Evolutionary conservation across 2,329 filamentous ascomycete species (phyloP), one percentile per base, ranked within the genome.

Genomic region (Ophiocordyceps camponoti-leonardi): DNA sequence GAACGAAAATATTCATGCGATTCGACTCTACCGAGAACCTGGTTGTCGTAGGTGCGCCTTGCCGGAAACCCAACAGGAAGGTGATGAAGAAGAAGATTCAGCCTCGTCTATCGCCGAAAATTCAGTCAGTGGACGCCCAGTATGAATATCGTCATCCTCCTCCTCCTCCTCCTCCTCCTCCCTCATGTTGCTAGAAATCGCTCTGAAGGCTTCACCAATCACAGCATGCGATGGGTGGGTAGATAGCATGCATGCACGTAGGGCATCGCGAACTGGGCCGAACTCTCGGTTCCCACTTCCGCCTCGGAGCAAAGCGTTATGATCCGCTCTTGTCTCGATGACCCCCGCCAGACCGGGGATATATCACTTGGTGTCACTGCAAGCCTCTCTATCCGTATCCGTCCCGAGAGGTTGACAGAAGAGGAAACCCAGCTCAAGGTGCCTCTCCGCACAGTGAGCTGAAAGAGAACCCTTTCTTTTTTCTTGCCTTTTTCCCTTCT

Each of bases 331-430:
- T 44, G 43, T 44, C 43, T 44, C 44, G 41, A 45, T 14, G 37
- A 16, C n/a, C 44, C 37, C 23, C 44, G 41, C 23, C 12, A 26
- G 18, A 41, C 31, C 14, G 31, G 31, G 31, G 31, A 33, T 11
- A 33, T 33, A 11, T 33, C 31, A 11, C 42, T 40, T 46, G 31
- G 44, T 40, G 44, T 46, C 44, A 42, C 44, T 19, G 39, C 30
- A 28, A 6, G 20, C 16, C 23, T 7, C 41, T 12, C 4, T 8
- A 8, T 4, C 4, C 8, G 8, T 8, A n/a, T n/a, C n/a, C n/a
- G n/a, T 8, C 23, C 23, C 5, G 4, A 26, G 8, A 26, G 23
- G 43, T 33, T 37, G 11, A 37, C 18, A 31, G 41, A 49, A 45
- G 45, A 45, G 33, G 33, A 18, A 37, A 37, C 11, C 33, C 33